A percentile compares a stretch with the other conserved stretches of the same genome.
Conservation (phyloP, 495 filamentous ascomycete species). For the Neurospora terricola region DNA sequence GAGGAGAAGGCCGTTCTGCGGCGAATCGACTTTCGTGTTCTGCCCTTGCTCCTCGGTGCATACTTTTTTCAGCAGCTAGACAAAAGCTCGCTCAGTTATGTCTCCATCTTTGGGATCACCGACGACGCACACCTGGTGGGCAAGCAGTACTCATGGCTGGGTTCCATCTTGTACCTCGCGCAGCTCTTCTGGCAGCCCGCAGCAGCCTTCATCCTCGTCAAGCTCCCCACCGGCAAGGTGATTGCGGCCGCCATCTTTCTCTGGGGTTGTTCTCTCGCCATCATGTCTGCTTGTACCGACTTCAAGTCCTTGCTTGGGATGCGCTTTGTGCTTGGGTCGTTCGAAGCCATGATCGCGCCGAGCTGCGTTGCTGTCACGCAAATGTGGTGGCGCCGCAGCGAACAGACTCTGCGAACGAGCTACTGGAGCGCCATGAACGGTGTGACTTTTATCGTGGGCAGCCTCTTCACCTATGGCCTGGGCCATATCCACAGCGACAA, state of each 20-base stretch:
- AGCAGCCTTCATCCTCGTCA: conserved; percentile 38
- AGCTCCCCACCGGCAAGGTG: conserved; percentile 37
- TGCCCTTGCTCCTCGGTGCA: conserved; percentile 39
- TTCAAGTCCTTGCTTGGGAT: conserved; percentile 35
- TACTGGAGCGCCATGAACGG: conserved; percentile 47
- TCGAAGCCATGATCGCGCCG: conserved; percentile 38
- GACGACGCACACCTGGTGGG: conserved; percentile 39
- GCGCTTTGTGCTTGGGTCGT: conserved; percentile 32
- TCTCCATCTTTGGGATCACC: conserved; percentile 45
- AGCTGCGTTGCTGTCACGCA: conserved; percentile 42
- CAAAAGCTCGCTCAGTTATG: conserved; percentile 41
- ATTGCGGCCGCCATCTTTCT: conserved; percentile 29
- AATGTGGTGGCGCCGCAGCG: conserved; percentile 45
- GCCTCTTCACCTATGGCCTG: conserved; percentile 48
- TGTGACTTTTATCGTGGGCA: conserved; percentile 36
- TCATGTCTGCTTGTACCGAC: conserved; percentile 31
- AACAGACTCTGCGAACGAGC: conserved; percentile 40
- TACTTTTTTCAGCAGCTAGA: conserved; percentile 48
- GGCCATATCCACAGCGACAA: conserved; percentile 45
- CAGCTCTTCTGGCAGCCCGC: conserved; percentile 36
- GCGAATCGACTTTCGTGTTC: conserved; percentile 38
- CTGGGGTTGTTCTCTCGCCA: conserved; percentile 30
- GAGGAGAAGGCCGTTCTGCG: conserved; percentile 29
- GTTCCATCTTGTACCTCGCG: conserved; percentile 34
- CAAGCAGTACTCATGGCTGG: conserved; percentile 38